Base-by-base conservation (phyloP, 1,139 yeast species). In the Suhomyces guaymorum region DNA sequence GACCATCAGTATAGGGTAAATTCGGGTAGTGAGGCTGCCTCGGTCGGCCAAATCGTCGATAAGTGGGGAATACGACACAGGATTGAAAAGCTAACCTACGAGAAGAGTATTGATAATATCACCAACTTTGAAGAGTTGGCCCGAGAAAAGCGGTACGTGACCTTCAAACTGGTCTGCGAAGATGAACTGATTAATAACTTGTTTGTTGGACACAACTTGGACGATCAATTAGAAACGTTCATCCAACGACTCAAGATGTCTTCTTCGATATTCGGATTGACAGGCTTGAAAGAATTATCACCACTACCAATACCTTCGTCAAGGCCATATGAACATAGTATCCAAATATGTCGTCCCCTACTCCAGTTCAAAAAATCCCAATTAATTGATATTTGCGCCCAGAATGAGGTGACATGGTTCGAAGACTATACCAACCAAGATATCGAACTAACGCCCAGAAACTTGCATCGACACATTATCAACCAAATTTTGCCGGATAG, bases 221-320 rank as follows among this genome's bases (percentile, higher is more conserved):
- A 84, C 50, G 95, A 86, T 52, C 89, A 82, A 49, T 41, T 82
- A 9, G 95, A 86, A 49, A 83, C 94, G 0, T 78, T 75, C 46
- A 46, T 82, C 15, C 68, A 79, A 53, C 56, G 95, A 25, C 58
- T 82, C 26, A 55, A 66, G 15, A 60, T 64, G 17, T 74, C 78
- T 26, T 78, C 86, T 12, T 70, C 85, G 0, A 45, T 80, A 7
- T 75, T 71, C 52, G 95, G 94, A 0, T 61, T 83, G 10, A 63
- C 54, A 3, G 76, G 79, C 0, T 62, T 75, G 44, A 51, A 51
- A 26, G 33, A 40, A 3, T 21, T 26, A 2, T 37, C 68, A 0
- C 35, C 40, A 4, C 44, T 66, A 16, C 77, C 77, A 0, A 23
- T 59, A 4, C 40, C 39, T 5, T 41, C 49, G 15, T 7, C 3